These are phyloP conservation scores for Sporothrix sp. DNA, from an alignment of 2,329 filamentous ascomycete species.

Conservation along the genomic window DNA sequence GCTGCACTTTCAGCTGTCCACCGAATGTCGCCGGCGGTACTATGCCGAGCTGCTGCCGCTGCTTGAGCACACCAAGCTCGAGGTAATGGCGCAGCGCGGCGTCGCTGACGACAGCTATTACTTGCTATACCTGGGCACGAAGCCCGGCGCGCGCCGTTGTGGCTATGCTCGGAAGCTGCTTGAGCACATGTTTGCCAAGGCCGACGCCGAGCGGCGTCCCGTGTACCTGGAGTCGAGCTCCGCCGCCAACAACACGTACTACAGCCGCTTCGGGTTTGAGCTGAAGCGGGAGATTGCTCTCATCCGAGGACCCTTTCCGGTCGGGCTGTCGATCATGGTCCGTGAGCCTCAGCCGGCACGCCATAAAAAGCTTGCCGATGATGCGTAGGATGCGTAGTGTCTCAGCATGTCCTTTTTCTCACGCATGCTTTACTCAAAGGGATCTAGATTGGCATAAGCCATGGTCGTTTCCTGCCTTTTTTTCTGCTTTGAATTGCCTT, in stretches of 20 bases:
- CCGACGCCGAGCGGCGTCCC: conserved; percentile 56
- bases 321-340: conserved; percentile 72
- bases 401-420: too few relatives aligned
- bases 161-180: conserved; percentile 66
- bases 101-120: conserved; percentile 50
- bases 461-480: neutral
- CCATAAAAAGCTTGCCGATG: conserved; percentile 13
- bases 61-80: conserved; percentile 60
- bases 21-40: conserved; percentile 64
- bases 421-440: too few relatives aligned
- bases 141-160: conserved; percentile 57
- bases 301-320: conserved; percentile 45
- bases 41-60: conserved; percentile 68
- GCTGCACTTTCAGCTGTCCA: conserved; percentile 62
- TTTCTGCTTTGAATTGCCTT: neutral
- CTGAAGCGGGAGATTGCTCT: conserved; percentile 53
- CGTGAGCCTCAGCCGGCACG: conserved; percentile 48
- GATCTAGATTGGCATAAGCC: too few relatives aligned
- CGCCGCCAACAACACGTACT: conserved; percentile 57
- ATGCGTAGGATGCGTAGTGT: neutral
- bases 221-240: conserved; percentile 76
- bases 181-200: conserved; percentile 56
- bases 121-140: conserved; percentile 73
- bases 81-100: conserved; percentile 53
- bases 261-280: conserved; percentile 66